Evolutionary conservation across 805 yeast genomes (phyloP), one percentile per base, ranked within the genome.

Genomic region (Clavispora phyllophila): DNA sequence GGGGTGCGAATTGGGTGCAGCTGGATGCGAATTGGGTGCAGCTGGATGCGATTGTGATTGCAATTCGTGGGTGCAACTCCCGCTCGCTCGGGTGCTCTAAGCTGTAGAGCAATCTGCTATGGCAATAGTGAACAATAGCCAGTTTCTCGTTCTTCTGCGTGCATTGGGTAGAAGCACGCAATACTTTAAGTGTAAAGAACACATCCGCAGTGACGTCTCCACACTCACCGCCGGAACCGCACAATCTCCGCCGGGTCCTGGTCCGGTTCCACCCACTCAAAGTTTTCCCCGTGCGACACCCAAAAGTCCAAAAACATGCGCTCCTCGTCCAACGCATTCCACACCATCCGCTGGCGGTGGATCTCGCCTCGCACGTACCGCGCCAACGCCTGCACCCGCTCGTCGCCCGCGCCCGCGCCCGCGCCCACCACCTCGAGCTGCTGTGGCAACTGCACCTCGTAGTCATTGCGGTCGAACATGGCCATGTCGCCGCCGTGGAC

Each of bases 181-280:
- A n/a, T n/a, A n/a, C n/a, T n/a, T n/a, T n/a, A n/a, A n/a, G n/a
- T n/a, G n/a, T n/a, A n/a, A n/a, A n/a, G n/a, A n/a, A n/a, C n/a
- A n/a, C n/a, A n/a, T n/a, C n/a, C n/a, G n/a, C n/a, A n/a, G n/a
- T n/a, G n/a, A n/a, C n/a, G n/a, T n/a, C n/a, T n/a, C n/a, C n/a
- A n/a, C n/a, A n/a, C n/a, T n/a, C n/a, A n/a, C n/a, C n/a, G n/a
- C n/a, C 28, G 20, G 13, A 27, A 26, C 14, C 29, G 29, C 14
- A 36, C 41, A 15, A 66, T 53, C 42, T 69, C 73, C 0, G 93
- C 95, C 0, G 96, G 96, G 56, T 87, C 96, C 56, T 84, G 84
- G 57, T 87, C 96, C 0, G 95, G 95, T 56, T 87, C 96, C 10
- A 78, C 82, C 96, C 96, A 87, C 46, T 82, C 86, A 56, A 85